A percentile compares a stretch with the other conserved stretches of the same genome.
Conservation (phyloP, 78 protist species). For the Dictyostelium firmibasis region DNA sequence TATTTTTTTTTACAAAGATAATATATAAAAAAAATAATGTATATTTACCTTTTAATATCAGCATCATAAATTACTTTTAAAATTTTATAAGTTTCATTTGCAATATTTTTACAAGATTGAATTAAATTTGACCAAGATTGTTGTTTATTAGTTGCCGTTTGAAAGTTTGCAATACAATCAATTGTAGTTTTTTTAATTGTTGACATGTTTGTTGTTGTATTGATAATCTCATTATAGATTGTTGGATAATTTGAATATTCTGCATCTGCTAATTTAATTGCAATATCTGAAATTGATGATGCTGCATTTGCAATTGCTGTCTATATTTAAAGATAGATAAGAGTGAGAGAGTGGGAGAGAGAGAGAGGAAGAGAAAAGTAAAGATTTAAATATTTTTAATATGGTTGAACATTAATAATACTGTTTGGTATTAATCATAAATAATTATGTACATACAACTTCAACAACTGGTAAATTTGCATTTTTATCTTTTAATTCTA, state of each 20-base stretch:
- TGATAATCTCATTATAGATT: constrained; percentile 39
- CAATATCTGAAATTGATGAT: constrained; percentile 38
- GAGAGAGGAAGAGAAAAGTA: no score
- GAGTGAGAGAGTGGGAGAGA: no score
- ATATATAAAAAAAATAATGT: not conserved
- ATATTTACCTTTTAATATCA: constrained; percentile 40
- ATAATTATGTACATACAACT: constrained; percentile 46
- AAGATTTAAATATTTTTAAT: no score
- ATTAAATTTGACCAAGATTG: constrained; percentile 18
- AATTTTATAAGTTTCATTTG: constrained; percentile 37
- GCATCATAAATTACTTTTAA: constrained; percentile 64
- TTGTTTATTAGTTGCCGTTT: not conserved
- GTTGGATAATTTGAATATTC: constrained; percentile 43
- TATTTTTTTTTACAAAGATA: no score
- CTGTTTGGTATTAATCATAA: no score
- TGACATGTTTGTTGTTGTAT: constrained; percentile 9
- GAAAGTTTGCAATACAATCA: constrained; percentile 3
- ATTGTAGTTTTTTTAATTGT: constrained; percentile 4
- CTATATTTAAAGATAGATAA: not conserved
- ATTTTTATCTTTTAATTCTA: constrained; percentile 40
- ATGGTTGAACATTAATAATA: no score
- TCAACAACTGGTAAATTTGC: constrained; percentile 42
- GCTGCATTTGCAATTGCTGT: constrained; percentile 62
- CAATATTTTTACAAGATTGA: constrained; percentile 29
- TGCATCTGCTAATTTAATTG: constrained; percentile 35